These are phyloP conservation scores for Fusarium poae DNA, from an alignment of 2,329 filamentous ascomycete species.

Conservation along the genomic window DNA sequence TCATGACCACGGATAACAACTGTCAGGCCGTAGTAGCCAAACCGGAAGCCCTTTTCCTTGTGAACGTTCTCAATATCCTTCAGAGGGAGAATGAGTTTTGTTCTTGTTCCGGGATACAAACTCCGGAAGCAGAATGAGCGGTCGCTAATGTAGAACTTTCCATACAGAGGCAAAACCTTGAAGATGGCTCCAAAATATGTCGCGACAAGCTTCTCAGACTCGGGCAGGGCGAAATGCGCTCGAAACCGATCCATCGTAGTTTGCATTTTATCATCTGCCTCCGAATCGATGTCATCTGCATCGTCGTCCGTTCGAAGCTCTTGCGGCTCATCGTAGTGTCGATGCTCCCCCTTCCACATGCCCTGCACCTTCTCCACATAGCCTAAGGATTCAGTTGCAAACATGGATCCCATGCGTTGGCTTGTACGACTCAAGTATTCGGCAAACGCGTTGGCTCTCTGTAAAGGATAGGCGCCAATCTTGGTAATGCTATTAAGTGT, in stretches of 20 bases:
- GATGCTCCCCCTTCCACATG: slow-evolving; percentile 93
- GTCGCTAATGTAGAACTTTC: slow-evolving; percentile 95
- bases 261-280: slow-evolving; percentile 74
- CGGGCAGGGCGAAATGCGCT: slow-evolving; percentile 89
- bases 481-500: slow-evolving; percentile 67
- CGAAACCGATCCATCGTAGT: slow-evolving; percentile 85
- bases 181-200: slow-evolving; percentile 95
- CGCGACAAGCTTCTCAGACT: slow-evolving; percentile 84
- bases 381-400: slow-evolving; percentile 93
- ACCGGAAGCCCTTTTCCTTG: slow-evolving; percentile 94
- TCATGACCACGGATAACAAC: slow-evolving; percentile 95
- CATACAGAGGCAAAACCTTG: slow-evolving; percentile 89
- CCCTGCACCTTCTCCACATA: slow-evolving; percentile 97
- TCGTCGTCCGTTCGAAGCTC: slow-evolving; percentile 65
- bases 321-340: slow-evolving; percentile 81
- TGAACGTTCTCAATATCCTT: slow-evolving; percentile 93
- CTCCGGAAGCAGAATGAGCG: slow-evolving; percentile 93
- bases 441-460: slow-evolving; percentile 85
- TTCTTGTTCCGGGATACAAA: slow-evolving; percentile 86
- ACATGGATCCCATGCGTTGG: slow-evolving; percentile 82
- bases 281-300: slow-evolving; percentile 63
- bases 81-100: slow-evolving; percentile 91
- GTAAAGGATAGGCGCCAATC: slow-evolving; percentile 81
- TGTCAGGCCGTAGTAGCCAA: slow-evolving; percentile 90
- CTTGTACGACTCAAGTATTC: slow-evolving; percentile 84